Evolutionary conservation across 768 basidiomycete species (phyloP).

Genomic region (Auricularia auricula-judae): DNA sequence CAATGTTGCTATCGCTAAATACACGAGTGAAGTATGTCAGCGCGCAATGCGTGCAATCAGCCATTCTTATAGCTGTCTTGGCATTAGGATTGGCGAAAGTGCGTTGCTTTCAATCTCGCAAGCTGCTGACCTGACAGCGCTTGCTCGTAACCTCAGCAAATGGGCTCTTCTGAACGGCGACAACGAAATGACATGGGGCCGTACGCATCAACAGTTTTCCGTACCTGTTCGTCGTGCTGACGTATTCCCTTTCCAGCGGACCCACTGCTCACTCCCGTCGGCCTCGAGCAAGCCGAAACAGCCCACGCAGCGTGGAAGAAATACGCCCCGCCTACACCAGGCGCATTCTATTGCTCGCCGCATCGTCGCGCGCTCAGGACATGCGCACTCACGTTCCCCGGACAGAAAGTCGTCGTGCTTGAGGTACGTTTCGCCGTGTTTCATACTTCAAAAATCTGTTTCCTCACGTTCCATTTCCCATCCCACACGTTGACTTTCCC

Average conservation of each 20-base stretch:
- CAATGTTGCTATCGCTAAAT: neutral
- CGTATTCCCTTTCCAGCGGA: slow-evolving; percentile 34
- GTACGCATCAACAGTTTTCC: slow-evolving; percentile 25
- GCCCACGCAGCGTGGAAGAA: slow-evolving; percentile 36
- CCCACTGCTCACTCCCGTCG: slow-evolving; percentile 48
- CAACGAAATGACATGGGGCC: slow-evolving; percentile 61
- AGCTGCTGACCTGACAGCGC: neutral
- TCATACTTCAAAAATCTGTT: no score
- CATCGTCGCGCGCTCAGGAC: neutral
- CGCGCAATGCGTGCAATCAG: neutral
- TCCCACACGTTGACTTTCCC: no score
- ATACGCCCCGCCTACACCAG: neutral
- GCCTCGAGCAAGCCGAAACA: slow-evolving; percentile 41
- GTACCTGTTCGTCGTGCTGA: neutral
- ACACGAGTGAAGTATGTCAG: neutral
- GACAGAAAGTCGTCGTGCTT: neutral
- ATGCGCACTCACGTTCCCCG: neutral
- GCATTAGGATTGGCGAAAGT: neutral
- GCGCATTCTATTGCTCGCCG: neutral
- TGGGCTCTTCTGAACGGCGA: slow-evolving; percentile 59
- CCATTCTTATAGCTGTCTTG: neutral
- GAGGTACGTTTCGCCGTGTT: neutral
- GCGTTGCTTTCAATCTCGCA: neutral
- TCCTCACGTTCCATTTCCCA: no score
- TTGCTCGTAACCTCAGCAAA: slow-evolving; percentile 26